These are phyloP conservation scores for Lactarius vividus DNA, from an alignment of 768 basidiomycete genomes.

Conservation along the genomic window DNA sequence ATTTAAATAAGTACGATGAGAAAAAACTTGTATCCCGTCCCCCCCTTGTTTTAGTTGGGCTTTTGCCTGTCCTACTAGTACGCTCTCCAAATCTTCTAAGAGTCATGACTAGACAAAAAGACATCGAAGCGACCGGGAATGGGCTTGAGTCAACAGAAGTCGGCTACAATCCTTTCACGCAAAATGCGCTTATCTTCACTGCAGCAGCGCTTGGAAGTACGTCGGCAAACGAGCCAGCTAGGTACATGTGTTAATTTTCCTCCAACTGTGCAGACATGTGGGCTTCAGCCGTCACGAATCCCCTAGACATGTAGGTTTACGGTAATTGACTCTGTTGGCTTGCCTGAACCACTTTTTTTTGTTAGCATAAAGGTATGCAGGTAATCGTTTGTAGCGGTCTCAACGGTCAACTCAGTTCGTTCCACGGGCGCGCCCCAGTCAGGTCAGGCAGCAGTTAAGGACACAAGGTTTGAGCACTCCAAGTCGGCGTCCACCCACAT, in stretches of 20 bases:
- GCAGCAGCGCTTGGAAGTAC: constrained; percentile 21
- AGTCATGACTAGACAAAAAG: neutral
- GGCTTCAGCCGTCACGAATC: constrained; percentile 37
- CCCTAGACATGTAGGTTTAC: constrained; percentile 36
- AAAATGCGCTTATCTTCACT: constrained; percentile 20
- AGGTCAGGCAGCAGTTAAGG: constrained; percentile 38
- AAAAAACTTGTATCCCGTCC: no score
- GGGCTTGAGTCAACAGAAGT: neutral
- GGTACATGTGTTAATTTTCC: neutral
- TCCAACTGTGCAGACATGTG: constrained; percentile 33
- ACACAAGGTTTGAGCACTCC: constrained; percentile 31
- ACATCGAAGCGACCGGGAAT: neutral
- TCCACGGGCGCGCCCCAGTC: neutral
- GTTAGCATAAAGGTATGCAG: constrained; percentile 32
- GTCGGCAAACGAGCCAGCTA: neutral
- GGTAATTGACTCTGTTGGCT: neutral
- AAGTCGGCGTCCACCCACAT: no score
- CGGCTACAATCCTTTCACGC: constrained; percentile 2
- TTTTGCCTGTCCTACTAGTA: neutral
- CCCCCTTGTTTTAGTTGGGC: no score
- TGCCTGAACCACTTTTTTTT: neutral
- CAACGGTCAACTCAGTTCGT: neutral
- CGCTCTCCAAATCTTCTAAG: neutral
- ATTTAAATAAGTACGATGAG: no score
- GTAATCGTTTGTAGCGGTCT: neutral